Evolutionary conservation across 176 grass and related monocot genomes (phyloP).

Genomic region (Thalia dealbata): DNA sequence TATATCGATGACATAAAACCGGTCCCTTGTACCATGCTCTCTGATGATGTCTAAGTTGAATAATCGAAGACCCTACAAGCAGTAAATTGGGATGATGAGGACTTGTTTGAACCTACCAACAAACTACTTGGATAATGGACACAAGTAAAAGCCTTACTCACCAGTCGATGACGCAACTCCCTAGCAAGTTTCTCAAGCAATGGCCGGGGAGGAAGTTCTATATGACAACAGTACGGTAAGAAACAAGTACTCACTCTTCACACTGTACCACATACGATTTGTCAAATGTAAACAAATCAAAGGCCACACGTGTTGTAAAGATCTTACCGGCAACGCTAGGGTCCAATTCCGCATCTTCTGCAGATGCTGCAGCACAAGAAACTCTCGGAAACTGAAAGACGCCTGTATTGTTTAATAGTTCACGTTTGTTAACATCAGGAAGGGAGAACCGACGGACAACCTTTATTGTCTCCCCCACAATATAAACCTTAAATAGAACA

Average conservation of each 20-base stretch:
- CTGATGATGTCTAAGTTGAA: constrained; percentile 98
- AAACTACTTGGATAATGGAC: constrained; percentile 1
- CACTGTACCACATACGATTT: not conserved
- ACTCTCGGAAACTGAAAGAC: constrained; percentile 83
- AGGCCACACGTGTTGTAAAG: constrained; percentile 12
- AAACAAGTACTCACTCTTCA: not conserved
- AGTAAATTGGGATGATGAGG: not conserved
- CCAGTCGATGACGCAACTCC: constrained; percentile 65
- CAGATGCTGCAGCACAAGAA: constrained; percentile 77
- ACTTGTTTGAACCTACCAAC: not conserved
- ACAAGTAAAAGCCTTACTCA: constrained; percentile 22
- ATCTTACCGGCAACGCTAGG: constrained; percentile 60
- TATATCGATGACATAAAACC: constrained; percentile 97
- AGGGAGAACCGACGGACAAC: constrained; percentile 78
- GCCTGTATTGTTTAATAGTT: constrained; percentile 49
- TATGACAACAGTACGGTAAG: not conserved
- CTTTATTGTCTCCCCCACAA: constrained; percentile 67
- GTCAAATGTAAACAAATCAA: constrained; percentile 10
- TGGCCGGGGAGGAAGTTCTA: constrained; percentile 85
- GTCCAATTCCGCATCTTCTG: constrained; percentile 74
- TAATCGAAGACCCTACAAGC: constrained; percentile 62
- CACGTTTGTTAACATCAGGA: constrained; percentile 61
- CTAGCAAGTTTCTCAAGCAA: constrained; percentile 65
- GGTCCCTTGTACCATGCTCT: constrained; percentile 73
- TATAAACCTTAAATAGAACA: constrained; percentile 88